Evolutionary conservation across 192 early-diverging fungal genomes (phyloP), one percentile per base, ranked within the genome.

Genomic region (Entomortierella parvispora): DNA sequence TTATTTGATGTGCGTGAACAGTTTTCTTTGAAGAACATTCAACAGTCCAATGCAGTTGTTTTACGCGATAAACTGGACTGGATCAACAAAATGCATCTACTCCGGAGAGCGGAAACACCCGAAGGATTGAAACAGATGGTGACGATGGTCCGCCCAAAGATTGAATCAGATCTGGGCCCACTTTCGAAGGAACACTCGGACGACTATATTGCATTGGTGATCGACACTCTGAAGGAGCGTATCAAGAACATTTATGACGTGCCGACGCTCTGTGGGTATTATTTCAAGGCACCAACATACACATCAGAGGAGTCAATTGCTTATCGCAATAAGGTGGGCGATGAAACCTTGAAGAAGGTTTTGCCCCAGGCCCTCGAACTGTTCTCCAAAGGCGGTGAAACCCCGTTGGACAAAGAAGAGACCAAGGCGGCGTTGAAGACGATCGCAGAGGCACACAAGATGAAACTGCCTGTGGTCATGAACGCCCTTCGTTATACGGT

Each of bases 31-130:
- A 70, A 81, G 1, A 65, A 86, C 6, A 58, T 94, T 42, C 85
- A 90, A 61, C 86, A 89, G 33, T 89, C 90, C 0, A 81, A 83
- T 25, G 84, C 88, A 1, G 82, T 91, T 8, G 91, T 95, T 4
- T 71, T 85, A 40, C 82, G 81, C 42, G 85, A 87, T n/a, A 92
- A 91, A 65, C 69, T 95, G 14, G 88, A 92, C 65, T 88, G 86
- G 80, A 83, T 95, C 34, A 93, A 95, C 74, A 89, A 91, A 62
- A 87, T 87, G 34, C 91, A 95, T 75, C 55, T 88, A 15, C 63
- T 81, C 25, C 68, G 68, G 22, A 61, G 85, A 62, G 66, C 82
- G 42, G 71, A 81, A 46, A 82, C 83, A 20, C n/a, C 49, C 11
- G 51, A 69, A 12, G 86, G 88, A 10, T 47, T 86, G 51, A 20